phyloP scores from a whole-genome alignment of 257 asterid genomes.

The Coffea eugenioides region DNA sequence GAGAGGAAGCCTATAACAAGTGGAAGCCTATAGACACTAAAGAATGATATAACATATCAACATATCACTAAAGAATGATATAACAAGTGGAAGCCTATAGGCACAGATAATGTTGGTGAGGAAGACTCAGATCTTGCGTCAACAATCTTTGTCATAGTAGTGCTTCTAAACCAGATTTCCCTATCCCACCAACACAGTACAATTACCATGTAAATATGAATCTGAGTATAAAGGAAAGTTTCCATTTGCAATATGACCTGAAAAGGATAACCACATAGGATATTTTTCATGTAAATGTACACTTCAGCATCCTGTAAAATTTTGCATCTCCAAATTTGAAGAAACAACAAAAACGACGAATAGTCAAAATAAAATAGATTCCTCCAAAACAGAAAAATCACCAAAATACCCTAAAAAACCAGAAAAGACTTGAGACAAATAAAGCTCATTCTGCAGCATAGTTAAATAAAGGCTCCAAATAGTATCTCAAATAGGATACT shows the following conservation, averaged over 20 bases:
- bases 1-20: neutral
- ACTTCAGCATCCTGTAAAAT: neutral
- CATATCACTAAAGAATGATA: neutral
- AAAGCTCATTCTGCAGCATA: too few relatives aligned
- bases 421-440: too few relatives aligned
- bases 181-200: neutral
- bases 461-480: too few relatives aligned
- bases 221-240: neutral
- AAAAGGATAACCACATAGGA: neutral
- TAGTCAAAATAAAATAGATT: too few relatives aligned
- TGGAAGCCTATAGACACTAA: too few relatives aligned
- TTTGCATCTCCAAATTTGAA: neutral
- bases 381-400: too few relatives aligned
- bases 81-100: neutral
- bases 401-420: too few relatives aligned
- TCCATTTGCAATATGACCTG: neutral
- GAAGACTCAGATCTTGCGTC: neutral
- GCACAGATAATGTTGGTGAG: neutral
- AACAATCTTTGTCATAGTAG: neutral
- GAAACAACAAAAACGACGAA: too few relatives aligned
- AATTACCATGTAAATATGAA: too few relatives aligned
- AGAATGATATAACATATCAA: too few relatives aligned
- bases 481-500: too few relatives aligned
- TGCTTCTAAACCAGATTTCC: neutral
- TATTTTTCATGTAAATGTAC: neutral